Evolutionary conservation across 2,329 filamentous ascomycete genomes (phyloP).

Genomic region (Colletotrichum caudatum): DNA sequence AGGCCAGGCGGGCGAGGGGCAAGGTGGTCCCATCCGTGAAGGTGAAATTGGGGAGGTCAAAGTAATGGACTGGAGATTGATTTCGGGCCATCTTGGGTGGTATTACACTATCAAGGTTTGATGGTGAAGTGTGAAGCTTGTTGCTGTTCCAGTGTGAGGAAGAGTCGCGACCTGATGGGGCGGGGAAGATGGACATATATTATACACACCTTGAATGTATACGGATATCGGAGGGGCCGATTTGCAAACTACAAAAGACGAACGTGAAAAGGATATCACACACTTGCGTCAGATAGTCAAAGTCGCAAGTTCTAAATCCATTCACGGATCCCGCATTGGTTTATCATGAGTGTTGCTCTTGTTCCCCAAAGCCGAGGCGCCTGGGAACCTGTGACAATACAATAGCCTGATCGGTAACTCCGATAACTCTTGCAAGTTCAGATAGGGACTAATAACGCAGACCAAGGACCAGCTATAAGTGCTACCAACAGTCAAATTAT

Average conservation of each 20-base stretch:
- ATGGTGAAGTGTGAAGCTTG: neutral
- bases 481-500: no score
- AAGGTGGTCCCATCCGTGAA: neutral
- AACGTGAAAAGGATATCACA: neutral
- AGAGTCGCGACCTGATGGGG: neutral
- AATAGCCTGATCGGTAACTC: no score
- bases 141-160: neutral
- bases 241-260: neutral
- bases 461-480: no score
- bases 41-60: neutral
- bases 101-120: neutral
- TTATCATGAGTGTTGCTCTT: neutral
- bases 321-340: neutral
- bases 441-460: no score
- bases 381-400: neutral
- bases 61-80: neutral
- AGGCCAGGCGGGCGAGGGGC: conserved; percentile 42
- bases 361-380: neutral
- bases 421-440: no score
- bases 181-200: neutral
- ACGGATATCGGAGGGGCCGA: conserved; percentile 1
- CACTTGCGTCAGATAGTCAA: neutral
- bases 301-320: neutral
- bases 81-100: neutral
- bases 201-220: neutral